Conservation (phyloP, 371 early-diverging fungal species). For the Sporodiniella umbellata region DNA sequence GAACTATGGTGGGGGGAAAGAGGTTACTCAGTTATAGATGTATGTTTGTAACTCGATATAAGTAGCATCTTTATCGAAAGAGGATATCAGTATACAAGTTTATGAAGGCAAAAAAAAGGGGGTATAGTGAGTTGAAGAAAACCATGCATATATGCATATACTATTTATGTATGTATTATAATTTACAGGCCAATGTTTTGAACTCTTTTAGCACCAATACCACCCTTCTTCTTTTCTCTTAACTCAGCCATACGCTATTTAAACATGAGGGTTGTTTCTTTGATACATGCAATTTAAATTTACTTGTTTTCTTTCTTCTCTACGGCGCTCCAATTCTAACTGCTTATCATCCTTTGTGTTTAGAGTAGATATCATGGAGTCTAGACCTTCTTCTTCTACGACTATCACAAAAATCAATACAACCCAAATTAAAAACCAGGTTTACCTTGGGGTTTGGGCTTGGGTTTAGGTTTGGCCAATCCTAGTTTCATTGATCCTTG, state of each 20-base stretch:
- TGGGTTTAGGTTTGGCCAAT: slow-evolving; percentile 29
- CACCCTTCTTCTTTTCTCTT: slow-evolving; percentile 47
- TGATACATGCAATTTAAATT: not conserved
- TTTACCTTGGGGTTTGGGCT: slow-evolving; percentile 28
- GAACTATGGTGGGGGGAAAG: too few relatives aligned
- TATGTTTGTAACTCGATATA: too few relatives aligned
- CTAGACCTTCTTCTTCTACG: slow-evolving; percentile 2
- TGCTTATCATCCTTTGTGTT: slow-evolving; percentile 45
- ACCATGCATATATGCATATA: too few relatives aligned
- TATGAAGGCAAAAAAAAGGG: too few relatives aligned
- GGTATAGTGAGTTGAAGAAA: too few relatives aligned
- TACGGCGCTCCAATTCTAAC: slow-evolving; percentile 53
- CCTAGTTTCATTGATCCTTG: slow-evolving; percentile 36
- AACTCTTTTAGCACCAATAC: slow-evolving; percentile 53
- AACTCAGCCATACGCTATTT: slow-evolving; percentile 54
- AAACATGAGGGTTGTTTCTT: not conserved
- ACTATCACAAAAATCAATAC: not conserved
- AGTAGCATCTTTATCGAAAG: too few relatives aligned
- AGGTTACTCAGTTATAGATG: too few relatives aligned
- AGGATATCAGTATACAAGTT: too few relatives aligned
- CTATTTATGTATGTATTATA: too few relatives aligned
- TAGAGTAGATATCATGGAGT: not conserved
- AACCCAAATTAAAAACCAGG: too few relatives aligned
- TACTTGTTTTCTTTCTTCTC: slow-evolving; percentile 62
- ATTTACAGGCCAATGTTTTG: slow-evolving; percentile 9